Conservation (phyloP, 345 rosid genomes). For the Erodium maritimum region DNA sequence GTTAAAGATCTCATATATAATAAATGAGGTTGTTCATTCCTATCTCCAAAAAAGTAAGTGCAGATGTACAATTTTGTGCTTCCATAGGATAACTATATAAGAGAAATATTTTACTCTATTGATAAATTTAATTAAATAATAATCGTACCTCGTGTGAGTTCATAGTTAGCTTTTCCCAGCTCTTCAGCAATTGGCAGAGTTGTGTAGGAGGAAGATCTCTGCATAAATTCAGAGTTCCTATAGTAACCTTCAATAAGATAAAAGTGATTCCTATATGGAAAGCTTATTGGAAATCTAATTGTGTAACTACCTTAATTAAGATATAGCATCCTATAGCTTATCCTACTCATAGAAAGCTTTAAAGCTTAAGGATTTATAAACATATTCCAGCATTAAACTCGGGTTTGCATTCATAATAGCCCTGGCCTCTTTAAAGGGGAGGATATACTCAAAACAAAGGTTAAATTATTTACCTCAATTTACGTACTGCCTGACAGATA, state of each 20-base stretch:
- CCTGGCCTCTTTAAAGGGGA: neutral
- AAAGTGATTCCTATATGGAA: neutral
- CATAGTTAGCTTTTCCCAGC: slow-evolving; percentile 49
- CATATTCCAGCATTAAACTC: too few species aligned
- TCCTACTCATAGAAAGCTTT: neutral
- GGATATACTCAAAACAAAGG: neutral
- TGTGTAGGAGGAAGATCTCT: slow-evolving; percentile 63
- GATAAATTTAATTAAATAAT: slow-evolving; percentile 2
- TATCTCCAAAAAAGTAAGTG: too few species aligned
- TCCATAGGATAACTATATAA: neutral
- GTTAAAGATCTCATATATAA: too few species aligned
- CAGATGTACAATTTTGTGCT: too few species aligned
- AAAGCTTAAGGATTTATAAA: too few species aligned
- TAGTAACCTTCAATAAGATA: slow-evolving; percentile 11
- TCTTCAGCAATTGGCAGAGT: slow-evolving; percentile 39
- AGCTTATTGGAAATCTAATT: neutral
- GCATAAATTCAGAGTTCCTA: too few species aligned
- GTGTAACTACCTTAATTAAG: neutral
- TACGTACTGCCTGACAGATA: slow-evolving; percentile 37
- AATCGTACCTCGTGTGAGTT: slow-evolving; percentile 47
- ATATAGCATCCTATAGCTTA: neutral
- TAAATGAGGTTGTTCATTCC: too few species aligned
- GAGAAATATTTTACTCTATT: neutral
- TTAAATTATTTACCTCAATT: slow-evolving; percentile 43
- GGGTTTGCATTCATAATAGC: neutral